Evolutionary conservation across 202 grass and related monocot species (phyloP), one percentile per base, ranked within the genome.

Genomic region (Zizania palustris): DNA sequence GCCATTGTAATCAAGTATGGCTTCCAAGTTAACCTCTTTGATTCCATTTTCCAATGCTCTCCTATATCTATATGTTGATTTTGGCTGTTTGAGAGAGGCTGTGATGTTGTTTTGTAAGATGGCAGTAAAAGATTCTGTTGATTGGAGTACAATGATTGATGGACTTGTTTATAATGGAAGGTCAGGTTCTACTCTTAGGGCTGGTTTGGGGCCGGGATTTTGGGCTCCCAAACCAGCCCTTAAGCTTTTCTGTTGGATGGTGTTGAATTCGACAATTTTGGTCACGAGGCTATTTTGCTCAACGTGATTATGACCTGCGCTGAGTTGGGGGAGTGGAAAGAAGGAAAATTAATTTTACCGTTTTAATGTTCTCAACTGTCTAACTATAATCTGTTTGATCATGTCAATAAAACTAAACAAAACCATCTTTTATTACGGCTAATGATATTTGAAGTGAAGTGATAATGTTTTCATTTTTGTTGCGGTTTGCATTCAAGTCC

Each of bases 141-240:
- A 89, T 45, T 96, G 83, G 88, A 96, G 88, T 63, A 80, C 77
- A 3, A 85, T 96, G 72, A 85, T 96, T 19, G 78, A 86, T 10
- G 92, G 84, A 7, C 77, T 87, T 83, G 79, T 85, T 65, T 62
- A 59, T 65, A 85, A 96, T 60, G 62, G 74, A 8, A 50, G 50
- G 64, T 74, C 89, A 0, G 46, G n/a, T 42, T 63, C 64, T 22
- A 81, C 86, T 72, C 65, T 92, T n/a, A n/a, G n/a, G n/a, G n/a
- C n/a, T n/a, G n/a, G n/a, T n/a, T n/a, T n/a, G n/a, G n/a, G n/a
- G n/a, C n/a, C n/a, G n/a, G n/a, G n/a, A n/a, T n/a, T n/a, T n/a
- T n/a, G n/a, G n/a, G n/a, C n/a, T n/a, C n/a, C n/a, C n/a, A n/a
- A n/a, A n/a, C n/a, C n/a, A n/a, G n/a, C n/a, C n/a, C n/a, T 11